Evolutionary conservation across 2,329 filamentous ascomycete genomes (phyloP).

Genomic region (Penicillium sp.): DNA sequence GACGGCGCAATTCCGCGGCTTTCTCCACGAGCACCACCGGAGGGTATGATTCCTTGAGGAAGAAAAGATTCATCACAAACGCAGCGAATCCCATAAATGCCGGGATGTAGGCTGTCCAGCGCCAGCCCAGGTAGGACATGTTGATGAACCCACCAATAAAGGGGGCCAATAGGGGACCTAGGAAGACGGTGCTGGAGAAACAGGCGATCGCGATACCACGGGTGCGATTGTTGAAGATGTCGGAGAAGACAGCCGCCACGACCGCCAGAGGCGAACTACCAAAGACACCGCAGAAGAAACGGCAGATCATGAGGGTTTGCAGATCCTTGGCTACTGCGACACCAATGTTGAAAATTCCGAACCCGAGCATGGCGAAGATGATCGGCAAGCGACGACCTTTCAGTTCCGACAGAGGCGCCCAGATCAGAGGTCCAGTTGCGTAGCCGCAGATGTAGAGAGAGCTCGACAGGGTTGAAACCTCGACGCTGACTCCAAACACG

Average conservation of each 20-base stretch:
- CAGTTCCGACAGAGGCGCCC: constrained; percentile 56
- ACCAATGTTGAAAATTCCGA: constrained; percentile 42
- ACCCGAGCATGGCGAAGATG: constrained; percentile 37
- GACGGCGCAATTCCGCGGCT: constrained; percentile 42
- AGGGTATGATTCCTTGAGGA: constrained; percentile 54
- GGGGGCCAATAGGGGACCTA: constrained; percentile 48
- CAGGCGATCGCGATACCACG: constrained; percentile 38
- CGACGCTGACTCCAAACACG: constrained; percentile 39
- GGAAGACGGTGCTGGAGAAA: constrained; percentile 49
- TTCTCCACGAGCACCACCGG: constrained; percentile 54
- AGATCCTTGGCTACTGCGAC: constrained; percentile 37
- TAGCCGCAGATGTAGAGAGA: constrained; percentile 47
- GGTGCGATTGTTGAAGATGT: constrained; percentile 45
- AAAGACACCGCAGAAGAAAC: constrained; percentile 43
- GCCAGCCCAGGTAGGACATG: constrained; percentile 46
- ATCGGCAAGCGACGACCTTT: constrained; percentile 51
- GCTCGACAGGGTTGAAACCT: constrained; percentile 41
- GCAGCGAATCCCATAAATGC: constrained; percentile 52
- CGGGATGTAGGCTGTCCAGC: constrained; percentile 51
- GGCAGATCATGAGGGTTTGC: constrained; percentile 35
- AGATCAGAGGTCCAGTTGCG: constrained; percentile 52
- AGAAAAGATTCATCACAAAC: constrained; percentile 45
- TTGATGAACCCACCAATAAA: constrained; percentile 52
- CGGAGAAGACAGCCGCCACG: constrained; percentile 40
- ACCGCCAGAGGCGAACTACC: constrained; percentile 40